Evolutionary conservation across 116 monocot species (phyloP), one percentile per base, ranked within the genome.

Genomic region (Trichopus zeylanicus): DNA sequence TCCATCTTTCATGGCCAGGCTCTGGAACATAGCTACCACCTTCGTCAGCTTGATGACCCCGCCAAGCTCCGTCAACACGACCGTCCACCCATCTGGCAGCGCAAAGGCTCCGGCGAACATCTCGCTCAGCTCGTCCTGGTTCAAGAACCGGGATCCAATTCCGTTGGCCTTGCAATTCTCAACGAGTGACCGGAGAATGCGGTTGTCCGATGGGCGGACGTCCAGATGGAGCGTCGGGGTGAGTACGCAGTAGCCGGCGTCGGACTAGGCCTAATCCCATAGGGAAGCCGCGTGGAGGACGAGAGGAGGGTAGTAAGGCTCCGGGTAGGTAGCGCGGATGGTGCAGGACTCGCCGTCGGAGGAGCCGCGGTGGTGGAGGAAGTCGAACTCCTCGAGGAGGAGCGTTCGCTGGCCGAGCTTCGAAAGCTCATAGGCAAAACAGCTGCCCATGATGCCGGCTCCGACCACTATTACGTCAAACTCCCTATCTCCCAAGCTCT

Each of bases 281-380:
- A 97, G 87, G 20, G 57, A 65, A 57, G 20, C 27, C 7, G 91
- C 46, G 12, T 74, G 66, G 29, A 72, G 31, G 60, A 73, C 91
- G 73, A 90, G 70, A 11, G 71, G 38, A 1, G 73, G 51, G 81
- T 97, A 97, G 73, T 72, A 77, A 24, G 63, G 19, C 54, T 81
- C 81, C 2, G 81, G 72, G 72, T 97, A 97, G 52, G 91, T 84
- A 33, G 62, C 42, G 1, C 95, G 87, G 76, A 81, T 84, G 47
- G 95, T 97, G 34, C 91, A 87, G 34, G 95, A 97, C 68, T 90
- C 84, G 57, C 95, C 95, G 51, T 97, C 87, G 61, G 95, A 97
- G 31, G 95, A 97, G 51, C 95, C 91, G 10, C 68, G 78, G 53
- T 81, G 77, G 79, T 95, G 95, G 46, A 95, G 84, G 53, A 97